Evolutionary conservation across 2,329 filamentous ascomycete species (phyloP).

Genomic region (Nothophaeocryptopus gaeumannii): DNA sequence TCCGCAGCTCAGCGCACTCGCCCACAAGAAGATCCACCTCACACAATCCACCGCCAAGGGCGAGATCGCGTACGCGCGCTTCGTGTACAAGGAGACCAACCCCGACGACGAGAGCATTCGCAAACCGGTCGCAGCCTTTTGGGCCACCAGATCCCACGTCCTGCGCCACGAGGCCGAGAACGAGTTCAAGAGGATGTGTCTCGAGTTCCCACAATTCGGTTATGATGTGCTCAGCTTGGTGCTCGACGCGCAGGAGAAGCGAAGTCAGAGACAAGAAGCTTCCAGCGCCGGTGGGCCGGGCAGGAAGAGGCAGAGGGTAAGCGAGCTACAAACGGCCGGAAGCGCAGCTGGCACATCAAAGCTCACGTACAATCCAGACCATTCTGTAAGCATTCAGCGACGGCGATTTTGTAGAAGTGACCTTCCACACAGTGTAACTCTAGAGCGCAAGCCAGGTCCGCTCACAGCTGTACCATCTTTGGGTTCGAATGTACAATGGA

Average conservation of each 20-base stretch:
- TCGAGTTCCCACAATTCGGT: slow-evolving; percentile 87
- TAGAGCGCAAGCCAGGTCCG: too few relatives aligned
- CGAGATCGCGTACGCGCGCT: slow-evolving; percentile 88
- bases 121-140: slow-evolving; percentile 83
- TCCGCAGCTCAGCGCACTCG: slow-evolving; percentile 66
- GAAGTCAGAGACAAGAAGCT: slow-evolving; percentile 35
- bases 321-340: background rate
- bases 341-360: too few relatives aligned
- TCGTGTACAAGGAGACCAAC: slow-evolving; percentile 76
- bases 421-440: too few relatives aligned
- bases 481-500: too few relatives aligned
- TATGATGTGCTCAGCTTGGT: slow-evolving; percentile 80
- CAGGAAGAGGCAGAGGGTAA: slow-evolving; percentile 39
- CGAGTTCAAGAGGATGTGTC: slow-evolving; percentile 79
- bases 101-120: slow-evolving; percentile 70
- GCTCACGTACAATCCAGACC: too few relatives aligned
- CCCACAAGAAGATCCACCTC: slow-evolving; percentile 87
- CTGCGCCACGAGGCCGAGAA: slow-evolving; percentile 80
- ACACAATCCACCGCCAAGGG: slow-evolving; percentile 83
- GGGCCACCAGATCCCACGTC: slow-evolving; percentile 77
- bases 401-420: too few relatives aligned
- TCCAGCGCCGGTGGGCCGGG: slow-evolving; percentile 37
- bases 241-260: slow-evolving; percentile 51
- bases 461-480: too few relatives aligned
- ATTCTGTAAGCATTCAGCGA: too few relatives aligned